Evolutionary conservation across 2,329 filamentous ascomycete species (phyloP).

Genomic region (Cladophialophora carrionii): DNA sequence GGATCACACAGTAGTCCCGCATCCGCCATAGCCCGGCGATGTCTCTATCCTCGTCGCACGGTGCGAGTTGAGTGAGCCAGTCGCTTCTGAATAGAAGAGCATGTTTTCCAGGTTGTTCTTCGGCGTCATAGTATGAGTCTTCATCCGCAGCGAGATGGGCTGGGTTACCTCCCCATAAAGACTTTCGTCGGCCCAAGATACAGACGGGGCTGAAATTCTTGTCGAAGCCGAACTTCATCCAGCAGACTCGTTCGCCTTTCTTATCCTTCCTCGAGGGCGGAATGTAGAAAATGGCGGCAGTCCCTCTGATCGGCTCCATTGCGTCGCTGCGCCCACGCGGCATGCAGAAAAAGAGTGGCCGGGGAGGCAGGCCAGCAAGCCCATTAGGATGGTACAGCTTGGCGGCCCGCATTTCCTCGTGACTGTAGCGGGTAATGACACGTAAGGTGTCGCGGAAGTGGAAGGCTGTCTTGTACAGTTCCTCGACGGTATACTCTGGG

Average conservation of each 20-base stretch:
- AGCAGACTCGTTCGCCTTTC: conserved; percentile 26
- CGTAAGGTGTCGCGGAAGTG: conserved; percentile 16
- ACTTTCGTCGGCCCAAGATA: conserved; percentile 26
- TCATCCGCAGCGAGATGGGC: conserved; percentile 23
- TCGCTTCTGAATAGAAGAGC: conserved; percentile 26
- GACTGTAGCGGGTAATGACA: conserved; percentile 14
- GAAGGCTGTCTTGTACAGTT: conserved; percentile 15
- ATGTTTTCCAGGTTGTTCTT: conserved; percentile 16
- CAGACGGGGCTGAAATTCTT: conserved; percentile 23
- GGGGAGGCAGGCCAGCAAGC: conserved; percentile 14
- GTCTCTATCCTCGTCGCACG: conserved; percentile 7
- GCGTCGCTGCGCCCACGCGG: conserved; percentile 9
- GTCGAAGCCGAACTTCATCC: conserved; percentile 32
- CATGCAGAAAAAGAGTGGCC: conserved; percentile 22
- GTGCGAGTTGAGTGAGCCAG: conserved; percentile 20
- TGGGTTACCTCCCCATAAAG: conserved; percentile 26
- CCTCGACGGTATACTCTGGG: conserved; percentile 17
- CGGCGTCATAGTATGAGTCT: conserved; percentile 25
- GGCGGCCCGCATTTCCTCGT: conserved; percentile 20
- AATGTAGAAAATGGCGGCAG: conserved; percentile 19
- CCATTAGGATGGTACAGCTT: conserved; percentile 15
- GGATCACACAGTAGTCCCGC: conserved; percentile 23
- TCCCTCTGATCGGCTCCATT: conserved; percentile 17
- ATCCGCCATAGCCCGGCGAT: conserved; percentile 19
- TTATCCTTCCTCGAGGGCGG: conserved; percentile 17